phyloP scores from a whole-genome alignment of 2,329 filamentous ascomycete species.

The Onygena corvina region DNA sequence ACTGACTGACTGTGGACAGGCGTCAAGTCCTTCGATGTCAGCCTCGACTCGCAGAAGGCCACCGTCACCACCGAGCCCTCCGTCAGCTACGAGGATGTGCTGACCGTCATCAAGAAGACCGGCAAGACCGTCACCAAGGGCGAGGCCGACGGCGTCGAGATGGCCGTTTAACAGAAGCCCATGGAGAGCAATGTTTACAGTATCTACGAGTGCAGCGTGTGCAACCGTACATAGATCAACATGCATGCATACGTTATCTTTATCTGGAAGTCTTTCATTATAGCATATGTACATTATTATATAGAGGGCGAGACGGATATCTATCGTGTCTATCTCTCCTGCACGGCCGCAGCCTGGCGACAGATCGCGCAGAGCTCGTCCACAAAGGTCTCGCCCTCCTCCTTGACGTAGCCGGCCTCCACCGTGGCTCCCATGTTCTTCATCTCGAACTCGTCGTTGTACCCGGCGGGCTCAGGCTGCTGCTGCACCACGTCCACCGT shows the following conservation, averaged over 20 bases:
- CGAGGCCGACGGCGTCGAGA: conserved; percentile 31
- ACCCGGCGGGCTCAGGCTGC: conserved; percentile 13
- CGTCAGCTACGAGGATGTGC: conserved; percentile 66
- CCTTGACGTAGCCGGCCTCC: conserved; percentile 11
- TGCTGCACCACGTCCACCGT: conserved; percentile 39
- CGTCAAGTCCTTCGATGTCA: conserved; percentile 75
- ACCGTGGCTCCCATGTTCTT: conserved; percentile 11
- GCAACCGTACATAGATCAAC: too few relatives aligned
- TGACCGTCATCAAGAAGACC: conserved; percentile 85
- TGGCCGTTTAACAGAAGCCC: neutral
- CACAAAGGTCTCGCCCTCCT: conserved; percentile 12
- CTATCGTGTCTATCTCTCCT: too few relatives aligned
- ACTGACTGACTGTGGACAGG: conserved; percentile 40
- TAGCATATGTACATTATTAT: too few relatives aligned
- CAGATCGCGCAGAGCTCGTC: conserved; percentile 16
- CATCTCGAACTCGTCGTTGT: conserved; percentile 15
- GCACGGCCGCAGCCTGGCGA: conserved; percentile 3
- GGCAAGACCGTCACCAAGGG: conserved; percentile 75
- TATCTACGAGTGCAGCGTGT: too few relatives aligned
- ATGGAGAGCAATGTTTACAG: too few relatives aligned
- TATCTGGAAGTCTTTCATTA: too few relatives aligned
- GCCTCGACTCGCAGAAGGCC: conserved; percentile 73
- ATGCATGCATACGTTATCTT: too few relatives aligned
- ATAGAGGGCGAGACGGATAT: too few relatives aligned
- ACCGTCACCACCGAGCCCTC: conserved; percentile 57